Percentiles rank a stretch among this genome's conserved stretches.
Evolutionary conservation across 2,329 filamentous ascomycete species (phyloP).

Genomic region (Cordyceps farinosa): DNA sequence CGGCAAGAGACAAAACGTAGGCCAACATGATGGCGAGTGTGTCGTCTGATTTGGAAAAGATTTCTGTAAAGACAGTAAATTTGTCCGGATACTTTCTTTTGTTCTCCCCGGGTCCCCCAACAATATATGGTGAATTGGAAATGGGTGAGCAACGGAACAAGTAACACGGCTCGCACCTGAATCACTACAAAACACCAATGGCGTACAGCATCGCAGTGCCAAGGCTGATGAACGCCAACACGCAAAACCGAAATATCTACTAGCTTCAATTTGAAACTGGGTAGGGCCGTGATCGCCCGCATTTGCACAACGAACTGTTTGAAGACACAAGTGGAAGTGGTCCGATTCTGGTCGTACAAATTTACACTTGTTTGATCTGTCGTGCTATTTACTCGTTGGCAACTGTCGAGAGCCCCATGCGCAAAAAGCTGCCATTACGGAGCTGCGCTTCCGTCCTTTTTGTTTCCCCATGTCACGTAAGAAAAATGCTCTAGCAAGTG

Average conservation of each 20-base stretch:
- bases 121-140: not conserved
- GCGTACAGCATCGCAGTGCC: conserved; percentile 2
- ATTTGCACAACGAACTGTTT: conserved; percentile 1
- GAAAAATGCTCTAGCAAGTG: conserved; percentile 45
- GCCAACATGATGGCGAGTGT: not conserved
- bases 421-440: not conserved
- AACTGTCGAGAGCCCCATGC: not conserved
- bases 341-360: conserved; percentile 4
- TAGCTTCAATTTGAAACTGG: conserved; percentile 8
- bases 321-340: not conserved
- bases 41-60: not conserved
- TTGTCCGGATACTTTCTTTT: not conserved
- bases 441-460: not conserved
- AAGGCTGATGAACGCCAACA: not conserved
- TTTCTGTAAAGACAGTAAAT: conserved; percentile 3
- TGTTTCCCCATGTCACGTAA: not conserved
- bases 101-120: not conserved
- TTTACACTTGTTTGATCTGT: conserved; percentile 17
- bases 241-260: not conserved
- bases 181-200: conserved; percentile 8
- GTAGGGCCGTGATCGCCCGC: not conserved
- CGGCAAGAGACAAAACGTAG: conserved; percentile 3
- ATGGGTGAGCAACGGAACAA: not conserved
- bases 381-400: conserved; percentile 2
- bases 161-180: not conserved